These are phyloP conservation scores for Prunus armeniaca DNA, from an alignment of 306 rosid genomes.

Conservation along the genomic window DNA sequence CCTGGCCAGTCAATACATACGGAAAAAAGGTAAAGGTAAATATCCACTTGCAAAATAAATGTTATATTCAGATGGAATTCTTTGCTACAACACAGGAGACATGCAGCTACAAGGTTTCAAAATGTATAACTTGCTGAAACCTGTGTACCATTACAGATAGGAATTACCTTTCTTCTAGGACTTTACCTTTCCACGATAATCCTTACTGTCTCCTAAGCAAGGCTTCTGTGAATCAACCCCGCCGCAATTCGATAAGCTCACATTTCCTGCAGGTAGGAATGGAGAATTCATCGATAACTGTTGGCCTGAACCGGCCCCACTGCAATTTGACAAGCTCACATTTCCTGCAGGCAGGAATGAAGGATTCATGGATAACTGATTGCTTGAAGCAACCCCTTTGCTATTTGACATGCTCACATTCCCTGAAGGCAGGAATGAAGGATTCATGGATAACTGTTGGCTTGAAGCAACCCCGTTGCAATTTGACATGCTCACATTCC, in stretches of 20 bases:
- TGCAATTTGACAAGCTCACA: constrained; percentile 36
- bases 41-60: neutral
- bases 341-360: constrained; percentile 35
- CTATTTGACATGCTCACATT: constrained; percentile 36
- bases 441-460: constrained; percentile 39
- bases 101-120: constrained; percentile 15
- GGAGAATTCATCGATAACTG: constrained; percentile 43
- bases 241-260: constrained; percentile 27
- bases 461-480: constrained; percentile 27
- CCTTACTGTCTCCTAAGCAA: constrained; percentile 45
- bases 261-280: constrained; percentile 28
- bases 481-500: constrained; percentile 34
- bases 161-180: constrained; percentile 23
- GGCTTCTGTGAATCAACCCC: constrained; percentile 37
- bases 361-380: constrained; percentile 39
- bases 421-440: constrained; percentile 36
- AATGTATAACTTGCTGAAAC: constrained; percentile 12
- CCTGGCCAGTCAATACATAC: neutral
- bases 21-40: constrained; percentile 12
- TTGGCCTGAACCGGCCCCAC: constrained; percentile 32
- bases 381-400: constrained; percentile 25
- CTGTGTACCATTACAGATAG: constrained; percentile 7
- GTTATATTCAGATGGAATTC: neutral
- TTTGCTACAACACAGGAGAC: constrained; percentile 22
- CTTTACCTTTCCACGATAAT: constrained; percentile 49